phyloP scores from a whole-genome alignment of 2,329 filamentous ascomycete genomes.

The Teratosphaeria nubilosa region DNA sequence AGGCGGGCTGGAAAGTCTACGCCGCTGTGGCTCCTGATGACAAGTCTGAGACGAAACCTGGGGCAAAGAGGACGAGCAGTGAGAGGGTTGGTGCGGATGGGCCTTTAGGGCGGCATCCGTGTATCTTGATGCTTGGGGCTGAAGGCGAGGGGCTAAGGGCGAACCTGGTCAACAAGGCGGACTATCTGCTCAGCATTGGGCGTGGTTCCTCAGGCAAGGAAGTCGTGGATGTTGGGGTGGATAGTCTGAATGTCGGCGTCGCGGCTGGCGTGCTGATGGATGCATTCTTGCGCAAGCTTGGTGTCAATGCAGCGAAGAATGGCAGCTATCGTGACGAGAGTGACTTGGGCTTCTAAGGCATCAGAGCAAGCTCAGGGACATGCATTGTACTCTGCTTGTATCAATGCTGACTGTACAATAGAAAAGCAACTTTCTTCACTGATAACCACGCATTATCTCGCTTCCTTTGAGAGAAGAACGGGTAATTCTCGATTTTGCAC shows the following conservation, averaged over 20 bases:
- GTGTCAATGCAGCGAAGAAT: not conserved
- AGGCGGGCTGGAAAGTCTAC: constrained; percentile 72
- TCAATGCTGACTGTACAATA: not conserved
- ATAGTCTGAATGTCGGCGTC: constrained; percentile 90
- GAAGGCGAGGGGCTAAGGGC: constrained; percentile 66
- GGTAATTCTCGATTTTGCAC: no score
- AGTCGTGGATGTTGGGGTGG: constrained; percentile 49
- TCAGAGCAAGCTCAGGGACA: not conserved
- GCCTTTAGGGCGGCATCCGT: constrained; percentile 43
- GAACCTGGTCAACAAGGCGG: constrained; percentile 54
- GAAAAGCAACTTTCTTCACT: no score
- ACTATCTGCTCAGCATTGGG: constrained; percentile 53
- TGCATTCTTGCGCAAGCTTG: constrained; percentile 40
- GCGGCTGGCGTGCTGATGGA: constrained; percentile 69
- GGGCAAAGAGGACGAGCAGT: constrained; percentile 4
- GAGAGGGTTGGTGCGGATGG: constrained; percentile 9
- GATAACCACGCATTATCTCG: no score
- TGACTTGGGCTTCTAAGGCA: not conserved
- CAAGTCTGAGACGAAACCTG: not conserved
- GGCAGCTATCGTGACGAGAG: not conserved
- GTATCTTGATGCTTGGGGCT: constrained; percentile 71
- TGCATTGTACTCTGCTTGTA: no score
- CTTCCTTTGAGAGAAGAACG: no score
- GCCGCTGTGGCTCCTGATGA: constrained; percentile 51
- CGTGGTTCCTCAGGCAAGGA: constrained; percentile 2